A percentile compares a stretch with the other conserved stretches of the same genome.
Evolutionary conservation across 768 basidiomycete species (phyloP).

Genomic region (Tricholoma saponaceum): DNA sequence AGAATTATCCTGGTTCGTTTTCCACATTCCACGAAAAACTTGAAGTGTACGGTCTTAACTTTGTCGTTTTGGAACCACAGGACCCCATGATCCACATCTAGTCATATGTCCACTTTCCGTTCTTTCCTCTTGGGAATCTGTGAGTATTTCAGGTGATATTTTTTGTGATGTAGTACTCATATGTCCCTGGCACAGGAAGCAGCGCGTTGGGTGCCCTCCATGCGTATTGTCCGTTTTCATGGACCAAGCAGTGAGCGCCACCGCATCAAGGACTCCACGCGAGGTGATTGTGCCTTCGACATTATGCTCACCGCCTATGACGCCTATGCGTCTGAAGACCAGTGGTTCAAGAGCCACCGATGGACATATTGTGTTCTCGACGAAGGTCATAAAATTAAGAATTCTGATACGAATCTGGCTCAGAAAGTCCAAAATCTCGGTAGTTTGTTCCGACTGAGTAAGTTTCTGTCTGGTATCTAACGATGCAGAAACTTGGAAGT

Average conservation of each 20-base stretch:
- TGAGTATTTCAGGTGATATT: slow-evolving; percentile 17
- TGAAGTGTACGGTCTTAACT: neutral
- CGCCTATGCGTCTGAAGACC: slow-evolving; percentile 48
- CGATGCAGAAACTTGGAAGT: neutral
- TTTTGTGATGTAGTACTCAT: neutral
- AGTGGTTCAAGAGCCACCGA: slow-evolving; percentile 56
- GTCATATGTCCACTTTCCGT: slow-evolving; percentile 73
- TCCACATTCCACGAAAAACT: neutral
- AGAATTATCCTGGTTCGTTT: slow-evolving; percentile 36
- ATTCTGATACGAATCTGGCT: slow-evolving; percentile 51
- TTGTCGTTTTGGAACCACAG: slow-evolving; percentile 15
- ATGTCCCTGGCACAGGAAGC: slow-evolving; percentile 34
- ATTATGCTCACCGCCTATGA: slow-evolving; percentile 73
- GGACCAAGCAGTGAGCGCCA: slow-evolving; percentile 50
- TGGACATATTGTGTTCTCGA: slow-evolving; percentile 62
- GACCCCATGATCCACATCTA: slow-evolving; percentile 55
- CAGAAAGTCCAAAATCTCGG: slow-evolving; percentile 52
- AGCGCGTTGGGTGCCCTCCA: slow-evolving; percentile 49
- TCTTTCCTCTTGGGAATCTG: slow-evolving; percentile 53
- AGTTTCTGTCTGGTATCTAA: slow-evolving; percentile 1
- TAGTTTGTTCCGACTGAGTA: slow-evolving; percentile 54
- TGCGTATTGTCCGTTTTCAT: slow-evolving; percentile 58
- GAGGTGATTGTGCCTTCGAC: slow-evolving; percentile 39
- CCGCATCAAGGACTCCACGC: slow-evolving; percentile 45
- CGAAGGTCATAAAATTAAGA: slow-evolving; percentile 73